Evolutionary conservation across 805 yeast species (phyloP), one percentile per base, ranked within the genome.

Genomic region (Lachancea quebecensis): DNA sequence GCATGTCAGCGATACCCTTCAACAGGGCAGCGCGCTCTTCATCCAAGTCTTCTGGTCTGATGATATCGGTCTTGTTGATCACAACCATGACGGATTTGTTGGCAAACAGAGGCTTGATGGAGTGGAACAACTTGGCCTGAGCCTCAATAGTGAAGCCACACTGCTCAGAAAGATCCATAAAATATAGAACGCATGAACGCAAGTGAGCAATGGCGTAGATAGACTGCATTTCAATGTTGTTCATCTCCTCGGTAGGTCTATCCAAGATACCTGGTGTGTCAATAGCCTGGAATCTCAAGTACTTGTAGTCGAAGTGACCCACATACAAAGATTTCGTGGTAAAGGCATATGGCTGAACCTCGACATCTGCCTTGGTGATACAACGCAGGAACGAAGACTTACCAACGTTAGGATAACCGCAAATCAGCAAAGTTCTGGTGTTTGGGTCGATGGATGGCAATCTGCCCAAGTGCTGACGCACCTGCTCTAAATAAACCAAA

Each of bases 321-420:
- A 93, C 99, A 60, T 88, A 93, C 58, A 93, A 73, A 29, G 96
- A 86, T 72, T 93, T 93, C 50, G 99, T 93, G 56, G 99, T 93
- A 81, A 93, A 93, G 30, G 99, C 99, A 68, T 93, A 93, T 35
- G 99, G 99, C 70, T 93, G 99, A 50, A 93, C 99, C 64, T 93
- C 99, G 48, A 93, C 99, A 60, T 93, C 98, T 34, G 98, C 98
- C 60, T 95, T 86, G 52, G 99, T 93, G 69, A 93, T 86, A 66
- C 93, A 80, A 62, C 81, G 77, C 68, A 93, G 76, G 70, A 93
- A 93, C 12, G 96, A 88, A 11, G 99, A 93, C 70, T 93, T 93
- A 71, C 99, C 99, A 50, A 93, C 99, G 68, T 93, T 93, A 46
- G 99, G 99, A 70, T 93, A 93, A 51, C 99, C 99, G 73, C 99